Evolutionary conservation across 1,284 basidiomycete species (phyloP).

Genomic region (Trametes polyzona): DNA sequence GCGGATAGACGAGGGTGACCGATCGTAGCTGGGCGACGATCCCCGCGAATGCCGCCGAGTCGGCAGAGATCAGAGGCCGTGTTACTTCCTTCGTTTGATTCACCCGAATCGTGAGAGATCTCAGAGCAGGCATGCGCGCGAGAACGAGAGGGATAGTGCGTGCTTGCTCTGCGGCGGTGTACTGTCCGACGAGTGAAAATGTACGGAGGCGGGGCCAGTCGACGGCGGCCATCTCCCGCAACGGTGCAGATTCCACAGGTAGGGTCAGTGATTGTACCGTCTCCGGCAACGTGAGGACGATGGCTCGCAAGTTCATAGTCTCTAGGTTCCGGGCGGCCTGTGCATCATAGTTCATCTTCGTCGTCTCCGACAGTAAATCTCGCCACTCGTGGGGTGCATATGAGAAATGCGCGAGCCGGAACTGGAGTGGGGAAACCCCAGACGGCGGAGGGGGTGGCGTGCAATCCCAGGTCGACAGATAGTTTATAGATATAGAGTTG

Average conservation of each 20-base stretch:
- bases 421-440: background rate
- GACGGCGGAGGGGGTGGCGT: background rate
- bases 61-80: no score
- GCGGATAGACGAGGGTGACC: background rate
- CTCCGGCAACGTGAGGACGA: background rate
- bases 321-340: background rate
- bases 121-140: background rate
- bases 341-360: background rate
- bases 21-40: no score
- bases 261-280: background rate
- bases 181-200: background rate
- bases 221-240: background rate
- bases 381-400: background rate
- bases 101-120: background rate
- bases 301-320: background rate
- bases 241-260: background rate
- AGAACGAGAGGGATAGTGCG: background rate
- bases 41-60: no score
- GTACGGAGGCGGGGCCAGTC: background rate
- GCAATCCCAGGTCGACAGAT: background rate
- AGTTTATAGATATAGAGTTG: background rate
- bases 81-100: no score
- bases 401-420: background rate
- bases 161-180: background rate
- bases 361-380: background rate